A percentile compares a stretch with the other conserved stretches of the same genome.
phyloP scores from a whole-genome alignment of 768 basidiomycete species.

The Suillus brevipes region DNA sequence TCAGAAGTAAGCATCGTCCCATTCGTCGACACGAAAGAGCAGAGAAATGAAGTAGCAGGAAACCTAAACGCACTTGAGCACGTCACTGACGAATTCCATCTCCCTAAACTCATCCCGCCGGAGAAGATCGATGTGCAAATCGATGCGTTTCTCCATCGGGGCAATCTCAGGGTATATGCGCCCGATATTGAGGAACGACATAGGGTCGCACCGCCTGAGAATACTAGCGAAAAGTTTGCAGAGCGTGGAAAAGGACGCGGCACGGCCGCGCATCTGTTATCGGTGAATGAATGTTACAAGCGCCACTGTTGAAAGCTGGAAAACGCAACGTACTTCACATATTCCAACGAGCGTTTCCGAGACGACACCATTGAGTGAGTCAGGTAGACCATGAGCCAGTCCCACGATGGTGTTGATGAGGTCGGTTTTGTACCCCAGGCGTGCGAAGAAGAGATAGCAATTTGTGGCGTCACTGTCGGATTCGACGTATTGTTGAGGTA shows the following conservation, averaged over 20 bases:
- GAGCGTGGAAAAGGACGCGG: conserved; percentile 76
- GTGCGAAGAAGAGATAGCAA: conserved; percentile 91
- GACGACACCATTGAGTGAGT: conserved; percentile 77
- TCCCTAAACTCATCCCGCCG: conserved; percentile 90
- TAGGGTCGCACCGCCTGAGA: conserved; percentile 76
- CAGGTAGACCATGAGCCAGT: conserved; percentile 80
- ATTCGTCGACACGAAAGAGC: background rate
- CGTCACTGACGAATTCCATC: conserved; percentile 89
- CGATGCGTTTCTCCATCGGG: conserved; percentile 87
- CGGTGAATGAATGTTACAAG: conserved; percentile 2
- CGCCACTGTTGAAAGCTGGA: background rate
- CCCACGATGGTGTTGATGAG: conserved; percentile 82
- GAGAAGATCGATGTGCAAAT: conserved; percentile 86
- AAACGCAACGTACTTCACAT: conserved; percentile 67
- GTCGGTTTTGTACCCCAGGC: conserved; percentile 83
- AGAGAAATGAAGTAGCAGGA: background rate
- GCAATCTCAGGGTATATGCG: conserved; percentile 81
- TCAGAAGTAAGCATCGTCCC: background rate
- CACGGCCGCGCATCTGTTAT: conserved; percentile 75
- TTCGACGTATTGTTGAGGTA: conserved; percentile 89
- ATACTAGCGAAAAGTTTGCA: conserved; percentile 90
- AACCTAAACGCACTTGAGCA: conserved; percentile 66
- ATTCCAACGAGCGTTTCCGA: conserved; percentile 90
- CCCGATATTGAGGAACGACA: conserved; percentile 84
- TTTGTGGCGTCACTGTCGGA: conserved; percentile 86